Percentiles rank a stretch among this genome's conserved stretches.
Conservation (phyloP, 2,329 filamentous ascomycete genomes). For the Alternaria solani region DNA sequence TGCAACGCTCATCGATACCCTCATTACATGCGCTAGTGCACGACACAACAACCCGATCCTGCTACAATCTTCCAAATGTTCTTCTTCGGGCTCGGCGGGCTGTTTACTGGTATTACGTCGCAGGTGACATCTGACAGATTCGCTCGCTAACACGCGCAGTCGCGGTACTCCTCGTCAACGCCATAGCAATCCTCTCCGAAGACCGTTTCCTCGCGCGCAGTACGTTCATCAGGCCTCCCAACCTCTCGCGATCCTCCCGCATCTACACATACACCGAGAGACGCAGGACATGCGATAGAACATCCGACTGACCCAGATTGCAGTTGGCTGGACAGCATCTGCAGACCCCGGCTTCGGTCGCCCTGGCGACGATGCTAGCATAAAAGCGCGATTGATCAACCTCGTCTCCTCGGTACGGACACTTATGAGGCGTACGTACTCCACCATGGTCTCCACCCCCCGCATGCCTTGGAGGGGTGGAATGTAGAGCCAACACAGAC, state of each 20-base stretch:
- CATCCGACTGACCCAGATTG: background rate
- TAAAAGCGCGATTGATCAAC: conserved; percentile 88
- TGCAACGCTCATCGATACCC: background rate
- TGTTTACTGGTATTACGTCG: conserved; percentile 71
- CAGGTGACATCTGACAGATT: conserved; percentile 7
- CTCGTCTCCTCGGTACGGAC: conserved; percentile 90
- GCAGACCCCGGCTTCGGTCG: conserved; percentile 81
- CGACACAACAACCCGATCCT: background rate
- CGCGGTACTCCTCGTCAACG: conserved; percentile 87
- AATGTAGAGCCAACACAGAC: background rate
- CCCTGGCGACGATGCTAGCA: conserved; percentile 73
- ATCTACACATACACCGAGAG: background rate
- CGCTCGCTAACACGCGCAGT: conserved; percentile 60
- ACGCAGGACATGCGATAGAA: conserved; percentile 12
- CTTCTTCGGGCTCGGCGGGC: conserved; percentile 72
- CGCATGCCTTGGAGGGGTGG: background rate
- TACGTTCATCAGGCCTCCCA: conserved; percentile 53
- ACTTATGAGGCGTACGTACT: conserved; percentile 83
- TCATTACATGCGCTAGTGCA: background rate
- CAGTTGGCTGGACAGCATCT: conserved; percentile 79
- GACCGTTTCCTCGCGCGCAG: conserved; percentile 88
- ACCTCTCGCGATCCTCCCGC: background rate
- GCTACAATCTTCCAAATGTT: conserved; percentile 62
- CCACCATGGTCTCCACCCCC: background rate
- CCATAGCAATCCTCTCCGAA: conserved; percentile 91